Evolutionary conservation across 2,329 filamentous ascomycete genomes (phyloP).

Genomic region (Tolypocladium album): DNA sequence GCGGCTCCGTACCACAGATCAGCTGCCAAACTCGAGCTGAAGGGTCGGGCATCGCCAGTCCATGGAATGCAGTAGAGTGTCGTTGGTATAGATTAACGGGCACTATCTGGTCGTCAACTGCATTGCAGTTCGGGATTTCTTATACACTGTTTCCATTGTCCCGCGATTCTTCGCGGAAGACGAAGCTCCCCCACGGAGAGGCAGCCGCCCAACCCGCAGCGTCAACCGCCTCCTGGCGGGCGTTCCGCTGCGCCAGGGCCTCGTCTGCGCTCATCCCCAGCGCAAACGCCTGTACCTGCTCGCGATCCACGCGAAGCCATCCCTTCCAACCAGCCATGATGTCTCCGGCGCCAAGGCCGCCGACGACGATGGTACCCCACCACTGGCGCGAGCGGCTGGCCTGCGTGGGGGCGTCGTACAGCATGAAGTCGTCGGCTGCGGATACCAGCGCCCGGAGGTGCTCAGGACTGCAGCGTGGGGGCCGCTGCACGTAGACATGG

Average conservation of each 20-base stretch:
- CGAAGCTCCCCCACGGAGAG: conserved; percentile 39
- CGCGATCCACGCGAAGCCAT: conserved; percentile 41
- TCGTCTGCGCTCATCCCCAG: conserved; percentile 30
- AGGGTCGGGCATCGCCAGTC: not conserved
- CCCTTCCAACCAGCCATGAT: conserved; percentile 28
- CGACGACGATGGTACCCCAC: conserved; percentile 47
- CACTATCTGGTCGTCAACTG: not conserved
- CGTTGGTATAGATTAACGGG: not conserved
- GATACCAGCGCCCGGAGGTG: conserved; percentile 24
- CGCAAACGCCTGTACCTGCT: conserved; percentile 27
- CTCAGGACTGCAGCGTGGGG: conserved; percentile 18
- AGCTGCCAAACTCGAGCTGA: not conserved
- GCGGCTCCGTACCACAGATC: not conserved
- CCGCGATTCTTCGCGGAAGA: conserved; percentile 18
- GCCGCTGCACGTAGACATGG: conserved; percentile 40
- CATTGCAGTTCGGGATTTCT: not conserved
- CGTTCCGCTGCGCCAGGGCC: conserved; percentile 28
- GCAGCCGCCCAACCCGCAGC: conserved; percentile 33
- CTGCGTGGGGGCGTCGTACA: conserved; percentile 32
- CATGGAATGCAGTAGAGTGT: not conserved
- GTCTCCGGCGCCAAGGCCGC: conserved; percentile 17
- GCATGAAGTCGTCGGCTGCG: conserved; percentile 34
- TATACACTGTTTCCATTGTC: no score
- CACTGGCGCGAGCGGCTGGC: conserved; percentile 35
- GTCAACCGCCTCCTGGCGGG: conserved; percentile 28